These are phyloP conservation scores for Pseudovirgaria hyperparasitica DNA, from an alignment of 2,329 filamentous ascomycete genomes.

Conservation along the genomic window DNA sequence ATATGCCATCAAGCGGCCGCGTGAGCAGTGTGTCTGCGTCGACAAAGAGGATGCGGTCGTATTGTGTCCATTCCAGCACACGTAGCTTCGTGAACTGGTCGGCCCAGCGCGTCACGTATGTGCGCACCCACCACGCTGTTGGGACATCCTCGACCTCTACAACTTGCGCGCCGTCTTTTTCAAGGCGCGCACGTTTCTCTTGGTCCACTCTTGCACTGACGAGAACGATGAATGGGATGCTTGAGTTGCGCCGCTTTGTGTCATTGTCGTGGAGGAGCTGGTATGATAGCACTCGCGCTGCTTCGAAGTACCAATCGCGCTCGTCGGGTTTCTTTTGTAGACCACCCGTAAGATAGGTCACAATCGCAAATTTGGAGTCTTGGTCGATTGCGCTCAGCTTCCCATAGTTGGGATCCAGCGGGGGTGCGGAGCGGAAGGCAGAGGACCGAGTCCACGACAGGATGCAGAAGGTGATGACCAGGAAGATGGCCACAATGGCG, in stretches of 20 bases:
- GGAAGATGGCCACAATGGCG: no score
- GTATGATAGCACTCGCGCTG: conserved; percentile 26
- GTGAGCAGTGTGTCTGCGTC: conserved; percentile 31
- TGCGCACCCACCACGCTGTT: conserved; percentile 22
- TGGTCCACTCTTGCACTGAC: conserved; percentile 15
- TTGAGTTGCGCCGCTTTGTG: conserved; percentile 17
- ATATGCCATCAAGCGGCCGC: conserved; percentile 24
- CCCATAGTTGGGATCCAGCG: no score
- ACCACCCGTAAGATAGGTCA: conserved; percentile 26
- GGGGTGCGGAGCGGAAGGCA: no score
- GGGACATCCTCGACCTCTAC: conserved; percentile 23
- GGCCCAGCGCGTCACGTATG: conserved; percentile 26
- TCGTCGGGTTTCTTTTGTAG: conserved; percentile 9
- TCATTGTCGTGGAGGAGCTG: conserved; percentile 27
- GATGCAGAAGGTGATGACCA: no score
- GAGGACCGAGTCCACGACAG: no score
- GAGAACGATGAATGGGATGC: conserved; percentile 27
- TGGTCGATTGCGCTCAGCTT: no score
- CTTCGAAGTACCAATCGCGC: conserved; percentile 28
- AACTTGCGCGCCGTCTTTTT: conserved; percentile 27
- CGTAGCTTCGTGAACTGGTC: conserved; percentile 33
- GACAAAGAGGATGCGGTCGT: conserved; percentile 29
- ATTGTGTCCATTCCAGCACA: conserved; percentile 29
- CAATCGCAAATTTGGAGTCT: conserved; percentile 18
- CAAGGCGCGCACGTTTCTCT: conserved; percentile 15